Conservation (phyloP, 768 basidiomycete genomes). For the Mycena vulgaris region DNA sequence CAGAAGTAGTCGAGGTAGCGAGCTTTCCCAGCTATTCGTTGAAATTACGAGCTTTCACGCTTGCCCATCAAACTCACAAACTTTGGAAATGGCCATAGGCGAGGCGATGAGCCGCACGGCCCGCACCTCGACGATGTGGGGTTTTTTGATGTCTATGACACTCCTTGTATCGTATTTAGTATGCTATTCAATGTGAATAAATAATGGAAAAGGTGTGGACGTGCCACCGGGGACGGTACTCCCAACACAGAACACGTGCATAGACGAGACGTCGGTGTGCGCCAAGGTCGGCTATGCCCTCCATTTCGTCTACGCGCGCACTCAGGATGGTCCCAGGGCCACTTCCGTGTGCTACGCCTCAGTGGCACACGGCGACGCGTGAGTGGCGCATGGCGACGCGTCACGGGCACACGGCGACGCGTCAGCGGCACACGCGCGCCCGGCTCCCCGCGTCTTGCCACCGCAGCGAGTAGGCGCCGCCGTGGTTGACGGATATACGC, state of each 20-base stretch:
- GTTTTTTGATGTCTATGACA: neutral
- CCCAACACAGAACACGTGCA: neutral
- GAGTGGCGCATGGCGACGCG: no score
- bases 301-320: neutral
- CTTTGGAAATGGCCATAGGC: no score
- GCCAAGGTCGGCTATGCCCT: neutral
- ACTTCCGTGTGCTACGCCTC: neutral
- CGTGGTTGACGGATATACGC: neutral
- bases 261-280: no score
- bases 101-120: no score
- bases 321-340: neutral
- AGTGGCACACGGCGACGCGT: slow-evolving; percentile 1
- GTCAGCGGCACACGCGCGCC: neutral
- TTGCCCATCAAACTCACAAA: no score
- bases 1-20: no score
- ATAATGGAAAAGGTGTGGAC: neutral
- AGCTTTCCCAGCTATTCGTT: no score
- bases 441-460: neutral
- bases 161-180: neutral
- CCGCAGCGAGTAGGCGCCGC: no score
- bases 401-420: no score
- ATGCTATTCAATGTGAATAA: neutral
- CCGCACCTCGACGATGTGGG: neutral
- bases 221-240: neutral
- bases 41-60: no score